phyloP scores from a whole-genome alignment of 1,284 basidiomycete genomes.

The Rugosomyces carneus region DNA sequence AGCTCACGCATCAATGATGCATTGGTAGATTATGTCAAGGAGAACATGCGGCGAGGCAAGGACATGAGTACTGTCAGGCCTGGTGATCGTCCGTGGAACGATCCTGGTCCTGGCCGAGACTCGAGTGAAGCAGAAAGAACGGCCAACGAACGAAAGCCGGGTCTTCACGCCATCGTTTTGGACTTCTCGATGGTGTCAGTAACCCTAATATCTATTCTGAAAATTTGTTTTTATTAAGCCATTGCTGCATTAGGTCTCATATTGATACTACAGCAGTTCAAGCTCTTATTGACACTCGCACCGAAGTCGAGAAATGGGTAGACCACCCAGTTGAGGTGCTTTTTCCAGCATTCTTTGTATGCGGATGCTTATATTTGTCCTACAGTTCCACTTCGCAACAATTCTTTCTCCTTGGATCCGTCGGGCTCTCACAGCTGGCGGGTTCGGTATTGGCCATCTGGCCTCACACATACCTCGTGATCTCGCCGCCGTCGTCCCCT shows the following conservation, averaged over 20 bases:
- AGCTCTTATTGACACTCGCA: constrained; percentile 84
- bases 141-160: constrained; percentile 57
- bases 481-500: constrained; percentile 69
- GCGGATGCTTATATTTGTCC: not conserved
- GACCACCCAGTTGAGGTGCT: constrained; percentile 72
- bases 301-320: constrained; percentile 84
- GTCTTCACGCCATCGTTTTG: constrained; percentile 81
- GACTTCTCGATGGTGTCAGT: constrained; percentile 86
- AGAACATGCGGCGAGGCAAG: constrained; percentile 69
- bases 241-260: constrained; percentile 46
- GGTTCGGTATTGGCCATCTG: constrained; percentile 66
- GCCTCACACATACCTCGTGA: constrained; percentile 46
- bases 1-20: constrained; percentile 72
- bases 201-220: not conserved
- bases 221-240: constrained; percentile 1
- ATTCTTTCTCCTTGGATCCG: constrained; percentile 94
- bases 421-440: constrained; percentile 81
- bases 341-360: constrained; percentile 2
- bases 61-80: constrained; percentile 60
- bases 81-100: constrained; percentile 92
- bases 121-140: constrained; percentile 41
- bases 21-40: constrained; percentile 80
- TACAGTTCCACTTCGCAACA: constrained; percentile 81
- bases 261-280: constrained; percentile 89
- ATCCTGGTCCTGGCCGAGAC: constrained; percentile 67